Conservation (phyloP, 495 filamentous ascomycete species). For the Trypethelium eluteriae region DNA sequence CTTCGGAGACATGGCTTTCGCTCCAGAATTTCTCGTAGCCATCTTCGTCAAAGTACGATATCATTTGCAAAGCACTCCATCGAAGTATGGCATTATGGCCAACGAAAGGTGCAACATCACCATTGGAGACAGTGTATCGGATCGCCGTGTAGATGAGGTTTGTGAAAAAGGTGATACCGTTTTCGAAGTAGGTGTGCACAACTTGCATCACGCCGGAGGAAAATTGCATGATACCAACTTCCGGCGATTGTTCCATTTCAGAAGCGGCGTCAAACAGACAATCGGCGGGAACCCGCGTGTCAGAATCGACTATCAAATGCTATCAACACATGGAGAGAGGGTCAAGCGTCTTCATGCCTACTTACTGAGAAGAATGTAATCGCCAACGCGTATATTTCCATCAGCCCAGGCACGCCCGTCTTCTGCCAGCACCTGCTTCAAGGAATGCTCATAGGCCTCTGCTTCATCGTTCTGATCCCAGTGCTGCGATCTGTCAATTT, state of each 20-base stretch:
- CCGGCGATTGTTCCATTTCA: constrained; percentile 72
- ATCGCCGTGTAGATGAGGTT: constrained; percentile 41
- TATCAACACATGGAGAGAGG: neutral
- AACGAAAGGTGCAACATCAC: constrained; percentile 38
- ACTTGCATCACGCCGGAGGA: constrained; percentile 79
- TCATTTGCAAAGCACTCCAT: constrained; percentile 34
- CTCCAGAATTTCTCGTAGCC: constrained; percentile 40
- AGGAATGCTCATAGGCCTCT: constrained; percentile 55
- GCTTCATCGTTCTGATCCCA: constrained; percentile 68
- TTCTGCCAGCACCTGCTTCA: constrained; percentile 52
- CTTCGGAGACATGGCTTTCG: constrained; percentile 39
- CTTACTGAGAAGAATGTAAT: constrained; percentile 59
- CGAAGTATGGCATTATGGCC: constrained; percentile 35
- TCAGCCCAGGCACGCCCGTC: constrained; percentile 70
- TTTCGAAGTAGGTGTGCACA: constrained; percentile 34
- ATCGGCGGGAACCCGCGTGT: constrained; percentile 64
- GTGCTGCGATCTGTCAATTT: constrained; percentile 47
- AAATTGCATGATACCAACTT: constrained; percentile 77
- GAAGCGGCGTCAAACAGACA: constrained; percentile 70
- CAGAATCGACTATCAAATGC: constrained; percentile 52
- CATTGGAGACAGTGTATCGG: constrained; percentile 36
- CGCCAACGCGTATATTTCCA: constrained; percentile 70
- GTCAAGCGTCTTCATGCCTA: neutral
- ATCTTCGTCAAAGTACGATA: constrained; percentile 30
- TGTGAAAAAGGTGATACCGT: constrained; percentile 42